Percentiles rank a stretch among this genome's conserved stretches.
Conservation (phyloP, 1,139 yeast genomes). For the Debaryomyces subglobosus region DNA sequence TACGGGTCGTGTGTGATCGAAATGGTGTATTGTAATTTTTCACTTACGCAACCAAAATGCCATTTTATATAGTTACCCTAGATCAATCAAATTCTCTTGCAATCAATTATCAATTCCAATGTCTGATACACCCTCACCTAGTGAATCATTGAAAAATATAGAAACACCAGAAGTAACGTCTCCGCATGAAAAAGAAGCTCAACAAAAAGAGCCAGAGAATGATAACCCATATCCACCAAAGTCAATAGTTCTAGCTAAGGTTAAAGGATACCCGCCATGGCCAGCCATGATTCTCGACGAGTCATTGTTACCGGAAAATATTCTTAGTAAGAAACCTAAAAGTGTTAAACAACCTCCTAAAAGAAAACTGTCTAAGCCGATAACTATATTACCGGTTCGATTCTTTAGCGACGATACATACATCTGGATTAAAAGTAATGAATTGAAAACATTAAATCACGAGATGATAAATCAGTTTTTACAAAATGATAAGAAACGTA, state of each 20-base stretch:
- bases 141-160: not conserved
- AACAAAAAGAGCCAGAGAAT: not conserved
- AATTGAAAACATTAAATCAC: slow-evolving; percentile 35
- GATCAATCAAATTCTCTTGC: not conserved
- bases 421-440: slow-evolving; percentile 57
- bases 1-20: not conserved
- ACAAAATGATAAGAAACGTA: slow-evolving; percentile 26
- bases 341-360: slow-evolving; percentile 25
- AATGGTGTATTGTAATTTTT: not conserved
- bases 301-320: slow-evolving; percentile 56
- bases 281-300: slow-evolving; percentile 76
- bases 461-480: slow-evolving; percentile 35
- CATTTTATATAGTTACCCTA: not conserved
- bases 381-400: slow-evolving; percentile 48
- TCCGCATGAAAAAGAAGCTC: not conserved
- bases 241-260: slow-evolving; percentile 67
- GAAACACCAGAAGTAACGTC: slow-evolving; percentile 3
- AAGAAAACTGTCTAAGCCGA: slow-evolving; percentile 21
- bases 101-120: not conserved
- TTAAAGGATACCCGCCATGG: slow-evolving; percentile 82
- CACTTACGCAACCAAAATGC: not conserved
- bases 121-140: not conserved
- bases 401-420: slow-evolving; percentile 70
- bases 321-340: slow-evolving; percentile 53
- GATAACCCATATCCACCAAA: slow-evolving; percentile 20